Percentiles rank a stretch among this genome's conserved stretches.
These are phyloP conservation scores for Pseudogymnoascus sp. DNA, from an alignment of 2,329 filamentous ascomycete genomes.

Conservation along the genomic window DNA sequence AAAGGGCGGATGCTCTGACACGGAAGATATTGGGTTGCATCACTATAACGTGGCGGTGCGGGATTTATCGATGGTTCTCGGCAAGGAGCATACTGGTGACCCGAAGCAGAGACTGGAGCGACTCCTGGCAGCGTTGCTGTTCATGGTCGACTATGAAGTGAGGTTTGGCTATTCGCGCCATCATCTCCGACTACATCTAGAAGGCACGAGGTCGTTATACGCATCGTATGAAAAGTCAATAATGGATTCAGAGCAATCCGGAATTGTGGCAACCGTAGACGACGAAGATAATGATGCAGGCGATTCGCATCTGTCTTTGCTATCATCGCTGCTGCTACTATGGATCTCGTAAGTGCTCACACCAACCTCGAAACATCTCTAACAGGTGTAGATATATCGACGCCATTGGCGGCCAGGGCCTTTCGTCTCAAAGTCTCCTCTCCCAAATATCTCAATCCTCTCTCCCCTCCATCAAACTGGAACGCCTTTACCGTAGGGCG, in stretches of 20 bases:
- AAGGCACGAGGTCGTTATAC: not conserved
- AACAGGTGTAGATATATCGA: not conserved
- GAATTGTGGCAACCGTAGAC: not conserved
- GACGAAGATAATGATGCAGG: not conserved
- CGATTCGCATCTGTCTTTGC: not conserved
- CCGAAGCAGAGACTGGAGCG: slow-evolving; percentile 7
- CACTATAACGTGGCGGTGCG: not conserved
- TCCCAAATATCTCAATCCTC: slow-evolving; percentile 3
- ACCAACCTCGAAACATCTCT: not conserved
- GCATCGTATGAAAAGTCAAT: not conserved
- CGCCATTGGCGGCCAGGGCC: not conserved
- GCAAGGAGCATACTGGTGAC: slow-evolving; percentile 3
- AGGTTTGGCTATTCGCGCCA: slow-evolving; percentile 6
- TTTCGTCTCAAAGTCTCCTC: not conserved
- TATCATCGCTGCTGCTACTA: not conserved
- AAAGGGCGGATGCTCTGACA: not conserved
- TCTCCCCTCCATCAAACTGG: not conserved
- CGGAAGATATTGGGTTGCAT: not conserved
- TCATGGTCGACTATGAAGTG: not conserved
- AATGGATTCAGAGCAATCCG: not conserved
- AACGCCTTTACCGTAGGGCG: slow-evolving; percentile 6
- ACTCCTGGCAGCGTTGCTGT: not conserved
- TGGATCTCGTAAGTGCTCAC: not conserved
- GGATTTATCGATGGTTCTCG: not conserved
- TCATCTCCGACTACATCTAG: not conserved